Percentiles rank a stretch among this genome's conserved stretches.
Conservation (phyloP, 2,329 filamentous ascomycete genomes). For the Aspergillus vadensis region DNA sequence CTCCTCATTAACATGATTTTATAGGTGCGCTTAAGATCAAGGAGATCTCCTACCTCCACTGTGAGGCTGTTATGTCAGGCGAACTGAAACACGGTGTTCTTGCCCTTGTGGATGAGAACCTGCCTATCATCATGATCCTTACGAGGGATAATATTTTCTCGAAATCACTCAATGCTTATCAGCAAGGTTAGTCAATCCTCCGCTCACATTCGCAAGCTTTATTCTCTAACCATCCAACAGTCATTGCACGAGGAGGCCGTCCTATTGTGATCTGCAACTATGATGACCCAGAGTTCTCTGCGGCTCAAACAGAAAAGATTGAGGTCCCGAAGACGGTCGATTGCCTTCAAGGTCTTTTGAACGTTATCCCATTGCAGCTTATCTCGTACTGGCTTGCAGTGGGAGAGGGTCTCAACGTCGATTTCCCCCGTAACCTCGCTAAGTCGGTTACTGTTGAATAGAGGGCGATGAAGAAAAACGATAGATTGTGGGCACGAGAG, state of each 20-base stretch:
- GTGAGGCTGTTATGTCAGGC: slow-evolving; percentile 99
- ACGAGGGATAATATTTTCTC: slow-evolving; percentile 94
- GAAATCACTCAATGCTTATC: slow-evolving; percentile 99
- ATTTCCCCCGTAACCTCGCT: slow-evolving; percentile 97
- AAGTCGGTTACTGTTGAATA: slow-evolving; percentile 99
- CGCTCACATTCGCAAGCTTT: slow-evolving; percentile 12
- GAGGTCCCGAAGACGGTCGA: slow-evolving; percentile 96
- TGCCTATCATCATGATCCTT: slow-evolving; percentile 99
- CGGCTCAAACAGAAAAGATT: slow-evolving; percentile 90
- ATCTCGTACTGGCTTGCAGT: slow-evolving; percentile 99
- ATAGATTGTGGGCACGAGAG: slow-evolving; percentile 9
- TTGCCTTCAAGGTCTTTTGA: slow-evolving; percentile 91
- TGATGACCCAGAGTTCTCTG: slow-evolving; percentile 82
- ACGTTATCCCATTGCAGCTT: slow-evolving; percentile 95
- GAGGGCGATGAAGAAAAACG: neutral
- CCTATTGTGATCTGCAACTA: slow-evolving; percentile 99
- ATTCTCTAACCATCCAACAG: slow-evolving; percentile 51
- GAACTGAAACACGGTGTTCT: slow-evolving; percentile 99
- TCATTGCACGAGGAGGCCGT: slow-evolving; percentile 92
- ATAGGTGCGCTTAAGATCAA: slow-evolving; percentile 93
- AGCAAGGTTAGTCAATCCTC: slow-evolving; percentile 69
- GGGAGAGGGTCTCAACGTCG: slow-evolving; percentile 92
- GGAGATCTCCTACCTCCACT: slow-evolving; percentile 99
- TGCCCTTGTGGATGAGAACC: slow-evolving; percentile 94
- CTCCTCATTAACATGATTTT: slow-evolving; percentile 16